These are phyloP conservation scores for Fusarium drepaniforme DNA, from an alignment of 2,329 filamentous ascomycete genomes.

Conservation along the genomic window DNA sequence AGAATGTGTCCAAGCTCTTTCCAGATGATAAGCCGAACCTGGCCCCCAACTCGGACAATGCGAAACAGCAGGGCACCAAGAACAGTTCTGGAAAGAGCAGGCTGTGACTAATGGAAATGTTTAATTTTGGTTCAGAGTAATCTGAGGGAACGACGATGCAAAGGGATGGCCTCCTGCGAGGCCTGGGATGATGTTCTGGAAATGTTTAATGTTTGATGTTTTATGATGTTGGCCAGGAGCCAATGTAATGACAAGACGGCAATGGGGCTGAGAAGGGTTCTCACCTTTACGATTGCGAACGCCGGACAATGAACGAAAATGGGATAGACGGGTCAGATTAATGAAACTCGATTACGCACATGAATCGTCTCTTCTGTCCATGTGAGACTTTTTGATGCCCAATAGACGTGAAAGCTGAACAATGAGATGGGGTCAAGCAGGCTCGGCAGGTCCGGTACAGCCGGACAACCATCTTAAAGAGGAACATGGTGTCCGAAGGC, in stretches of 20 bases:
- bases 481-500: not conserved
- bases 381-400: not conserved
- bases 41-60: not conserved
- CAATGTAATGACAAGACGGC: not conserved
- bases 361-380: not conserved
- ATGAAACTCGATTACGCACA: not conserved
- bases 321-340: not conserved
- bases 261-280: not conserved
- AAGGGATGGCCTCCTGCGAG: not conserved
- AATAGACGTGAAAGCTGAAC: not conserved
- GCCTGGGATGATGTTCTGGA: not conserved
- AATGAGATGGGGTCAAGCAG: not conserved
- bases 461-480: not conserved
- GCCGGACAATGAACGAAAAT: not conserved
- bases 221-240: not conserved
- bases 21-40: not conserved
- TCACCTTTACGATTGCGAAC: not conserved
- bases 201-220: constrained; percentile 1
- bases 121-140: not conserved
- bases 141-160: not conserved
- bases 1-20: not conserved
- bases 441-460: not conserved
- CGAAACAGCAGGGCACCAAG: not conserved
- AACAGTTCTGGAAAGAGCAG: not conserved
- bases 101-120: not conserved